These are phyloP conservation scores for Xylaria multiplex DNA, from an alignment of 2,329 filamentous ascomycete species.

Conservation along the genomic window DNA sequence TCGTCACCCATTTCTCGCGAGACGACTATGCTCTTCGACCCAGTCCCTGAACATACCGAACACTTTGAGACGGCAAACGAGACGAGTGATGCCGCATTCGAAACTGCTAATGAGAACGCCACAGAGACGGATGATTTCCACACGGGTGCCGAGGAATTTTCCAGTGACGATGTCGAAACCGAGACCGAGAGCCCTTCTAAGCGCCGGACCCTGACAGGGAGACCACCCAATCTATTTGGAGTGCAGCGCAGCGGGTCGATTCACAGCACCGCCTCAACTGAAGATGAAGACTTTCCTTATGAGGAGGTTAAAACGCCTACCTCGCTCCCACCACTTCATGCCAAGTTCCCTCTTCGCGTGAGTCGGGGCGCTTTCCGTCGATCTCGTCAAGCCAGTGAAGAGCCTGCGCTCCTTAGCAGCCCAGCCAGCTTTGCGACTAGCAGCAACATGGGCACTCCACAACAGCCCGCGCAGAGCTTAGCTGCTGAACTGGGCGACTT, in stretches of 20 bases:
- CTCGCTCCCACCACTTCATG: constrained; percentile 67
- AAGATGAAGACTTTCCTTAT: constrained; percentile 71
- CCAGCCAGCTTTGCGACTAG: constrained; percentile 66
- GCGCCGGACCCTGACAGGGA: constrained; percentile 46
- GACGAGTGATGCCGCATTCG: constrained; percentile 71
- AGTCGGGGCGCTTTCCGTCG: constrained; percentile 71
- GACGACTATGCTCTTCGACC: constrained; percentile 42
- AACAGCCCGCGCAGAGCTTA: constrained; percentile 74
- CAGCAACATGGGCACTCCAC: constrained; percentile 60
- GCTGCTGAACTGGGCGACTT: constrained; percentile 91
- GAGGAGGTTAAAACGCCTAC: constrained; percentile 70
- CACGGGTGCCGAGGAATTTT: constrained; percentile 83
- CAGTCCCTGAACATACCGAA: constrained; percentile 65
- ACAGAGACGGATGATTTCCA: constrained; percentile 97
- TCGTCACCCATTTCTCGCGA: constrained; percentile 48
- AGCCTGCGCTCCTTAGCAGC: constrained; percentile 66
- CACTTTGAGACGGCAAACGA: constrained; percentile 86
- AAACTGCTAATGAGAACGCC: constrained; percentile 78
- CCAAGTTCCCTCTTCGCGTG: constrained; percentile 77
- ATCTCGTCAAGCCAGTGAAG: constrained; percentile 70
- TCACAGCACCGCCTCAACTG: constrained; percentile 88
- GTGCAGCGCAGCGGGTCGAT: constrained; percentile 67
- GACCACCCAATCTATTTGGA: constrained; percentile 38
- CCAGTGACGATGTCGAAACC: constrained; percentile 77
- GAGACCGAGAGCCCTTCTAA: constrained; percentile 78